A percentile compares a stretch with the other conserved stretches of the same genome.
phyloP scores from a whole-genome alignment of 2,329 filamentous ascomycete species.

The Botrytis byssoidea region DNA sequence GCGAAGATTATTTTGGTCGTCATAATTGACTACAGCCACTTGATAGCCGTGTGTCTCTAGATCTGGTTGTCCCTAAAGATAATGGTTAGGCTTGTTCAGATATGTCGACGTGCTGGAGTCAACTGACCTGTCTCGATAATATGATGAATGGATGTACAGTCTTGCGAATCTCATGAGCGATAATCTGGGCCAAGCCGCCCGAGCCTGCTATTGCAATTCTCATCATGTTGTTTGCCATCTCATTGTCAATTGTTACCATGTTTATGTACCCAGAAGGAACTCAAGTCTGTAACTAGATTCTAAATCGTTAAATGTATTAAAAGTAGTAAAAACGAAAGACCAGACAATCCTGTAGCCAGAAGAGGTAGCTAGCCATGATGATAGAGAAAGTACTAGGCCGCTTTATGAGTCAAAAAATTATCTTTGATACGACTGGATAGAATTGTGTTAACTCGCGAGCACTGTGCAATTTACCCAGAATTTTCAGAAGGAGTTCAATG shows the following conservation, averaged over 20 bases:
- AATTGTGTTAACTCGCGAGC: conserved; percentile 4
- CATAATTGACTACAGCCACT: conserved; percentile 67
- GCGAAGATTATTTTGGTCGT: conserved; percentile 54
- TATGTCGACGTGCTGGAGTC: conserved; percentile 17
- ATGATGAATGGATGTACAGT: conserved; percentile 68
- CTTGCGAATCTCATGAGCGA: conserved; percentile 59
- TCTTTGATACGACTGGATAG: conserved; percentile 27
- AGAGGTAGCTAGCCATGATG: not conserved
- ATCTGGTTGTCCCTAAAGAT: conserved; percentile 40
- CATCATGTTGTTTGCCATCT: conserved; percentile 43
- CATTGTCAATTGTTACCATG: not conserved
- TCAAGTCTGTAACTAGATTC: not conserved
- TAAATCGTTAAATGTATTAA: not conserved
- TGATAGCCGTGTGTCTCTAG: conserved; percentile 52
- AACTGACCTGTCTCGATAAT: conserved; percentile 61
- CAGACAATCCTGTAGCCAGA: not conserved
- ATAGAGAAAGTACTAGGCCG: conserved; percentile 25
- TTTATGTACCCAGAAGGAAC: not conserved
- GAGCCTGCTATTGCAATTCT: conserved; percentile 62
- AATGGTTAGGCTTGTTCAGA: not conserved
- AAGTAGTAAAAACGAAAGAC: not conserved
- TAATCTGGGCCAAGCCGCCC: conserved; percentile 56
- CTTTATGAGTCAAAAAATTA: conserved; percentile 29
- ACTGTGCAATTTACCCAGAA: not conserved
- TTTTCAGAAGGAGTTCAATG: not conserved